phyloP scores from a whole-genome alignment of 1,284 basidiomycete species.

The Puccinia horiana region DNA sequence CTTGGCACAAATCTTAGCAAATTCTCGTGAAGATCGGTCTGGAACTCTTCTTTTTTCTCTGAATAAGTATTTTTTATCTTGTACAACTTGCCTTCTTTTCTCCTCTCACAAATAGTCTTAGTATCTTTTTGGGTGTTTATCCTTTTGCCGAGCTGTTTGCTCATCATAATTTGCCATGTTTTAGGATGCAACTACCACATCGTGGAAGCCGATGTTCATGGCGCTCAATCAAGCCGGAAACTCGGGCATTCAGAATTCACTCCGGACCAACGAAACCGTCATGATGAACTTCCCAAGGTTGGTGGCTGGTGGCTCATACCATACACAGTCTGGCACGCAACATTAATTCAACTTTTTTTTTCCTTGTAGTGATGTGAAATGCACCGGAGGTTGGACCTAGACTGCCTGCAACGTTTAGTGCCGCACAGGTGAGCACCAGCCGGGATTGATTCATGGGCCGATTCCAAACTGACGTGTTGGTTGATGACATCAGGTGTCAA shows the following conservation, averaged over 20 bases:
- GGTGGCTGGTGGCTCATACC: background rate
- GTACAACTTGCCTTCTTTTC: too few relatives aligned
- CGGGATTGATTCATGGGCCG: background rate
- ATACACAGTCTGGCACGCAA: background rate
- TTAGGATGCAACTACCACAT: constrained; percentile 42
- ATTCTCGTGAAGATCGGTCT: too few relatives aligned
- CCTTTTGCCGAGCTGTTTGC: background rate
- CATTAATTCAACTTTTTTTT: background rate
- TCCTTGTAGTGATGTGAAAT: constrained; percentile 9
- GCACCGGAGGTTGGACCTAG: constrained; percentile 39
- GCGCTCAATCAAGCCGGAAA: constrained; percentile 36
- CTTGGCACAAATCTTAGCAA: too few relatives aligned
- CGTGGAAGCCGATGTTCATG: constrained; percentile 45
- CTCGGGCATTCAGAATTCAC: background rate
- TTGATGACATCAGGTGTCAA: constrained; percentile 19
- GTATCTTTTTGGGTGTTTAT: too few relatives aligned
- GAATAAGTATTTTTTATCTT: too few relatives aligned
- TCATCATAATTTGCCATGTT: background rate
- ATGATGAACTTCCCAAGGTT: constrained; percentile 40
- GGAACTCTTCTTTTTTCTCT: too few relatives aligned
- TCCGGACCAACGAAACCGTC: constrained; percentile 14
- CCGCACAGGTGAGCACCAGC: constrained; percentile 1
- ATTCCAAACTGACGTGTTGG: background rate
- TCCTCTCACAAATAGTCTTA: too few relatives aligned
- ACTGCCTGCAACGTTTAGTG: constrained; percentile 42